phyloP scores from a whole-genome alignment of 129 eudicot species.

The Flaveria ramosissima region DNA sequence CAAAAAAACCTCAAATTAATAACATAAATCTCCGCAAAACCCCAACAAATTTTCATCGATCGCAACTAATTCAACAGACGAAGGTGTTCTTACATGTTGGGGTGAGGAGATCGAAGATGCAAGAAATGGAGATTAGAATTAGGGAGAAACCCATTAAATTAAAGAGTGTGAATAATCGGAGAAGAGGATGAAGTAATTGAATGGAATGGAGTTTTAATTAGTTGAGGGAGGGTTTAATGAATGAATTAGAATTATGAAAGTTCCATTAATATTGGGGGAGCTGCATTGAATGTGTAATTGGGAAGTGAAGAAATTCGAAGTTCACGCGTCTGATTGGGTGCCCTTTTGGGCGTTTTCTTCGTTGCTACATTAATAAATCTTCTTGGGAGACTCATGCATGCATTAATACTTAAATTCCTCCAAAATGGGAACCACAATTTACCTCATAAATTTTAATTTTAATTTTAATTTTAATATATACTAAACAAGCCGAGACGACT shows the following conservation, averaged over 20 bases:
- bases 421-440: not conserved
- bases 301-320: conserved; percentile 35
- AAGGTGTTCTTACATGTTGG: conserved; percentile 41
- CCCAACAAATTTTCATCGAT: not conserved
- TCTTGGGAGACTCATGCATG: not conserved
- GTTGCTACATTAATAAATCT: not conserved
- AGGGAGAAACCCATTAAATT: conserved; percentile 40
- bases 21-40: not conserved
- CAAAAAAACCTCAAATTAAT: not conserved
- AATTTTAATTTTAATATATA: too few relatives aligned
- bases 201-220: conserved; percentile 1
- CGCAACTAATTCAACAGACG: not conserved
- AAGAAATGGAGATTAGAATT: conserved; percentile 15
- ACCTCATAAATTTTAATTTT: not conserved
- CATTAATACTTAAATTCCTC: not conserved
- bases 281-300: conserved; percentile 32
- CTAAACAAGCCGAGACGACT: too few relatives aligned
- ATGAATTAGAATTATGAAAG: not conserved
- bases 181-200: not conserved
- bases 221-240: conserved; percentile 29
- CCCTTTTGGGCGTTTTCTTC: conserved; percentile 38
- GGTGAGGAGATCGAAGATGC: conserved; percentile 30
- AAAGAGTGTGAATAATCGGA: conserved; percentile 6
- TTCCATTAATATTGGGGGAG: conserved; percentile 28
- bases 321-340: conserved; percentile 46